Conservation (phyloP, 345 rosid species). For the Pseudoturritis turrita region DNA sequence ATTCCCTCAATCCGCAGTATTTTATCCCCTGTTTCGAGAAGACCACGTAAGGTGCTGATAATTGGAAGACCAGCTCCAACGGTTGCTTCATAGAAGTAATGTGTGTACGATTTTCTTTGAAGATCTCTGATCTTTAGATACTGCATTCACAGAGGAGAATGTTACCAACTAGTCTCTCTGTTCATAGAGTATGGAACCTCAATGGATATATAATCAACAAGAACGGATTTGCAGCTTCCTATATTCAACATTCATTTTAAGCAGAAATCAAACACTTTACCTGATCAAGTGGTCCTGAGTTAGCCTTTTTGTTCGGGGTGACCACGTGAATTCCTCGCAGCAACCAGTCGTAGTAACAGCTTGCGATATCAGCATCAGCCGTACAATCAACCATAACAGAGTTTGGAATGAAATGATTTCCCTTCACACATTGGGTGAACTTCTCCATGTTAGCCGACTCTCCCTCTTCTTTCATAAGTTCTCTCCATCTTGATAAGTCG, state of each 20-base stretch:
- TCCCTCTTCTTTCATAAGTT: slow-evolving; percentile 56
- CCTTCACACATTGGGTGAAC: slow-evolving; percentile 69
- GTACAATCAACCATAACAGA: slow-evolving; percentile 92
- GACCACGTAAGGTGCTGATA: slow-evolving; percentile 90
- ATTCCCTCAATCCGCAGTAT: slow-evolving; percentile 89
- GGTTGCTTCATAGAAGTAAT: slow-evolving; percentile 99
- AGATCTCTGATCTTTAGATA: slow-evolving; percentile 83
- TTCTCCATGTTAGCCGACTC: slow-evolving; percentile 71
- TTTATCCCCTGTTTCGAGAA: slow-evolving; percentile 97
- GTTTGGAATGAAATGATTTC: slow-evolving; percentile 89
- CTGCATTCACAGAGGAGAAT: slow-evolving; percentile 37
- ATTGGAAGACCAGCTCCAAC: slow-evolving; percentile 99
- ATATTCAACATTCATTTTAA: neutral
- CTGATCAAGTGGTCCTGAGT: slow-evolving; percentile 93
- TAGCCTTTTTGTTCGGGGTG: slow-evolving; percentile 93
- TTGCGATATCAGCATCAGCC: slow-evolving; percentile 72
- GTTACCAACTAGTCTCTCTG: slow-evolving; percentile 8
- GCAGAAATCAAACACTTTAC: slow-evolving; percentile 32
- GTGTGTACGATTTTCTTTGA: slow-evolving; percentile 92
- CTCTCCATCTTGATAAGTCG: slow-evolving; percentile 80
- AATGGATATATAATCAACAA: neutral
- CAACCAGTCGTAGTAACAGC: slow-evolving; percentile 76
- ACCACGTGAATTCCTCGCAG: slow-evolving; percentile 80
- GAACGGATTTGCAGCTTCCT: neutral
- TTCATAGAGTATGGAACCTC: neutral